A percentile compares a stretch with the other conserved stretches of the same genome.
These are phyloP conservation scores for Paramecium caudatum DNA, from an alignment of 73 alveolate genomes.

Conservation along the genomic window DNA sequence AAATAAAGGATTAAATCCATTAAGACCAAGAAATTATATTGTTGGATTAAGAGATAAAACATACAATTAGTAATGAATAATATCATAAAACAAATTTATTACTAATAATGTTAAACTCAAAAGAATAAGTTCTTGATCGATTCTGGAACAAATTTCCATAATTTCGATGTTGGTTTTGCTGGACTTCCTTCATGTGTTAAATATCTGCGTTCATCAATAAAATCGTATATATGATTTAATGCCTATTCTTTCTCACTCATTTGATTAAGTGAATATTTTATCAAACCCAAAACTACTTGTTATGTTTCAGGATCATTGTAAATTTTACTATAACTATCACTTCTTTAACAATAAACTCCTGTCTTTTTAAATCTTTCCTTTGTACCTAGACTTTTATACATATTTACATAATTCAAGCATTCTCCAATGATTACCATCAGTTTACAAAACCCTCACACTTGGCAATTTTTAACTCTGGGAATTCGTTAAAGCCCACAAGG, in stretches of 20 bases:
- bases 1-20: conserved; percentile 76
- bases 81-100: too few species aligned
- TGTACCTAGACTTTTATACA: not conserved
- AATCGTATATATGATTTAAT: conserved; percentile 67
- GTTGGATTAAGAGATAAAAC: conserved; percentile 80
- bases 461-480: not conserved
- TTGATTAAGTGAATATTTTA: conserved; percentile 65
- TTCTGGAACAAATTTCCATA: conserved; percentile 59
- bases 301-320: conserved; percentile 60
- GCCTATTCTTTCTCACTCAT: conserved; percentile 71
- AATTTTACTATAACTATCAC: conserved; percentile 46
- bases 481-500: conserved; percentile 73
- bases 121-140: conserved; percentile 61
- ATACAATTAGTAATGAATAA: conserved; percentile 24
- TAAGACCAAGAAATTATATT: conserved; percentile 78
- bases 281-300: conserved; percentile 67
- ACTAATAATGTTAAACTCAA: conserved; percentile 4
- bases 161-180: not conserved
- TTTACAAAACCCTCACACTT: conserved; percentile 48
- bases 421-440: conserved; percentile 79
- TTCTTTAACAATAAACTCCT: conserved; percentile 15
- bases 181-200: conserved; percentile 59
- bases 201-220: conserved; percentile 76
- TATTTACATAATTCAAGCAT: conserved; percentile 53
- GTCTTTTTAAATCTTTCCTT: conserved; percentile 71